Base-by-base conservation (phyloP, 163 green algal genomes). In the Chlamydomonas reinhardtii region DNA sequence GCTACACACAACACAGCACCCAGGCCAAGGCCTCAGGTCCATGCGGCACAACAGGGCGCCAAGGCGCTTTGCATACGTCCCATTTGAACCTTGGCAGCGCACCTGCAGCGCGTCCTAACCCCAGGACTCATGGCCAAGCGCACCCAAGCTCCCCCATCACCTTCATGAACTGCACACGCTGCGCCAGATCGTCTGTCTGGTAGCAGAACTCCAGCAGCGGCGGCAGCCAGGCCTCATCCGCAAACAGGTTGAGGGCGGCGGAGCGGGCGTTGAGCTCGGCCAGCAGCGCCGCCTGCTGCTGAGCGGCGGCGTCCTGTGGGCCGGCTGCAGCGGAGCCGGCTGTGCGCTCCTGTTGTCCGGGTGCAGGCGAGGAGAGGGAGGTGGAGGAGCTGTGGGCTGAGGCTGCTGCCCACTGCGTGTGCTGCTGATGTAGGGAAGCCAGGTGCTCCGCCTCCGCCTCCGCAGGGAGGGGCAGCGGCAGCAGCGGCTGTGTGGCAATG, bases 191-290 rank as follows among this genome's bases (percentile, higher is more conserved):
- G 20, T 88, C 86, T 2, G 39, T 69, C 83, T 92, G 88, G 73
- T 88, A 89, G 85, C 91, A 94, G 70, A 94, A 95, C 84, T 94
- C 89, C 25, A 94, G 83, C 34, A 86, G 77, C 43, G 84, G 79
- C 31, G 92, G 85, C 78, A 92, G 74, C 89, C 89, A 93, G 15
- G 68, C 52, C 25, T 92, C 89, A 37, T 95, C 90, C 0, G 27
- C n/a, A 29, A 95, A 90, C 61, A 93, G 76, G 83, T 92, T 93
- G 64, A 93, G 77, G 66, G 77, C 61, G 43, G 86, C 83, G 56
- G 56, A 75, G 35, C 74, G 74, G 6, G 35, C 34, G 16, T 68
- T 29, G 76, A 87, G 78, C 78, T 82, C 83, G n/a, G 37, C 31
- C 34, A 84, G 65, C 83, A 80, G 52, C 32, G 15, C 52, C 14